Evolutionary conservation across 2,329 filamentous ascomycete genomes (phyloP), one percentile per base, ranked within the genome.

Genomic region (Trichoderma hamatum): DNA sequence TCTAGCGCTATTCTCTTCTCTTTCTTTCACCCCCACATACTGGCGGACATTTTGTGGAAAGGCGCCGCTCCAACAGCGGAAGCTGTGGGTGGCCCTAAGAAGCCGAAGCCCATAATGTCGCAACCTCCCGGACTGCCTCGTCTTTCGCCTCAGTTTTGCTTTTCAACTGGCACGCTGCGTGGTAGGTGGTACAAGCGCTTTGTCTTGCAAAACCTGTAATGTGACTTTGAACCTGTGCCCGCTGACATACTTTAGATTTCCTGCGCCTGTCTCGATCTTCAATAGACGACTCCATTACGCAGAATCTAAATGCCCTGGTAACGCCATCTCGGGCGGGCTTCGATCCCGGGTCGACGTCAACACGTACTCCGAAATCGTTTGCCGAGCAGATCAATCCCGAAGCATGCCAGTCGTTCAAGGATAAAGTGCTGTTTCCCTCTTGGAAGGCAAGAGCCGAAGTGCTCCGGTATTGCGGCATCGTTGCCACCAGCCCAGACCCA

Each of bases 201-300:
- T 24, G 5, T 16, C 2, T n/a, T 3, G 26, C 0, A 11, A 30
- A n/a, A 11, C 21, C 19, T 26, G 11, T 11, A 30, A 14, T 30
- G 14, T 43, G 10, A 7, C 16, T 21, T 67, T 26, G 46, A 4
- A 28, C 39, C 28, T 26, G 30, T 39, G 2, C 39, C 19, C 56
- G 54, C 58, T 67, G 11, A 69, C 51, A 28, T 67, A 16, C 3
- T 76, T 96, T 76, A 97, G 96, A 97, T 79, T 99, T 99, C 79
- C 86, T 99, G 26, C 92, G 94, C 49, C 80, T 96, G 72, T 97
- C 95, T 11, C 89, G 96, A 72, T 85, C 88, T 64, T 88, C 92
- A 59, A 90, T 97, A 76, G 96, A 99, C 81, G 96, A 99, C 80
- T 93, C 92, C 55, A 98, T 99, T 76, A 89, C 89, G 0, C 94